phyloP scores from a whole-genome alignment of 768 basidiomycete genomes.

The Macrolepiota fuliginosa region DNA sequence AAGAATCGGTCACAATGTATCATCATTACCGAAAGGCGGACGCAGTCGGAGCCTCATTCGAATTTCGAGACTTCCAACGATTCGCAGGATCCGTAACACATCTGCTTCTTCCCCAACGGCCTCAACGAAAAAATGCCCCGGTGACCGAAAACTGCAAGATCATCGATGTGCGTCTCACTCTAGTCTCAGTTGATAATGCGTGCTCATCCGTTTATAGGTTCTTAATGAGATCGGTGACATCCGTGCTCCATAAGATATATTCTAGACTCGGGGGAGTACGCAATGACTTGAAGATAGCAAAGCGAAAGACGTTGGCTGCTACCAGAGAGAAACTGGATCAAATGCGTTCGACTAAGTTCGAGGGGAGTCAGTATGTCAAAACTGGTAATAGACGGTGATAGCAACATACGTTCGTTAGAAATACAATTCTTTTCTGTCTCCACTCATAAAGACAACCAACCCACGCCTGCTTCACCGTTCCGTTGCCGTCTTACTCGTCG shows the following conservation, averaged over 20 bases:
- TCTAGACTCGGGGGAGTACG: conserved; percentile 46
- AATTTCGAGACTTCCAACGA: background rate
- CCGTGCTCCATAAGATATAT: conserved; percentile 43
- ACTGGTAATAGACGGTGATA: too few relatives aligned
- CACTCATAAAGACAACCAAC: too few relatives aligned
- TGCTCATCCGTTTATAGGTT: conserved; percentile 30
- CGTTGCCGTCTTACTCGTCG: too few relatives aligned
- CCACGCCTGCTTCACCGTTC: too few relatives aligned
- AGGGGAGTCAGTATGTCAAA: too few relatives aligned
- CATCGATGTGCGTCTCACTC: conserved; percentile 33
- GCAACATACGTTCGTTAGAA: too few relatives aligned
- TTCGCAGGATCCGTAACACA: background rate
- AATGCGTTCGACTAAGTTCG: conserved; percentile 50
- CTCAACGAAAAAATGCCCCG: background rate
- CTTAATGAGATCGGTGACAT: conserved; percentile 52
- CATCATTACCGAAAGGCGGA: background rate
- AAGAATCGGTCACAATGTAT: background rate
- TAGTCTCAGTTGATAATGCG: background rate
- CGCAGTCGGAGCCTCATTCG: background rate
- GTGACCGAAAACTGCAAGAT: conserved; percentile 27
- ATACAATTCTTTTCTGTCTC: too few relatives aligned
- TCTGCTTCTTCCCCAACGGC: background rate
- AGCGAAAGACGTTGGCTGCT: conserved; percentile 43
- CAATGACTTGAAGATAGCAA: conserved; percentile 41
- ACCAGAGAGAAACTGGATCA: conserved; percentile 40